Base-by-base conservation (phyloP, 2,329 filamentous ascomycete genomes). In the Zasmidium cellare region DNA sequence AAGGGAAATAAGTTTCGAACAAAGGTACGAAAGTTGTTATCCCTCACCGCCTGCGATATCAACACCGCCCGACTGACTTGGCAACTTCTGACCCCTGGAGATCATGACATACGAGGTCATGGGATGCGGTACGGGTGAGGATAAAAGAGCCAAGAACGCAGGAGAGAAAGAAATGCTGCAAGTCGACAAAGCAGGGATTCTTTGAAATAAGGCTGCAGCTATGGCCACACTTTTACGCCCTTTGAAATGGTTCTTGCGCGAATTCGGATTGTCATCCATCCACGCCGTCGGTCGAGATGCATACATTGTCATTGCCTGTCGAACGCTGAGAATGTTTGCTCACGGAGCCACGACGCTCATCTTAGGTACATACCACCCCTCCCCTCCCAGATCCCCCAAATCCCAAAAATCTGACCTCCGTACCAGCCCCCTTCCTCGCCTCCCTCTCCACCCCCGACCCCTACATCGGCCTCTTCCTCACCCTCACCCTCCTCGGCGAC, bases 301-400 rank as follows among this genome's bases (percentile, higher is more conserved):
- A 48, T 77, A 74, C 66, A 72, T 82, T 38, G 74, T 83, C 65
- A 84, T 85, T 62, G 57, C 80, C 25, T 73, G 75, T 6, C 75
- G 82, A 14, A 54, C 50, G n/a, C 53, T 54, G 28, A 53, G 61
- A 14, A 63, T 63, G 61, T 53, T 63, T 9, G 55, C 59, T 11
- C 58, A 59, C 48, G 61, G 61, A 28, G 53, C 56, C 14, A 57
- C 51, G n/a, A 46, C 56, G 11, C 49, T 65, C 20, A 61, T 65
- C 18, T 22, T 63, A 35, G 60, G 60, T 62, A n/a, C 16, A n/a
- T 41, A n/a, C 19, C 16, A 19, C 20, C 25, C 25, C 11, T 28
- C 25, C 6, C 11, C 5, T 28, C 25, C 6, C 25, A 11, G 25
- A 11, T 28, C n/a, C n/a, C n/a, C n/a, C n/a, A n/a, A n/a, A n/a